A percentile compares a stretch with the other conserved stretches of the same genome.
Conservation (phyloP, 2,329 filamentous ascomycete genomes). For the Fusarium sp. region DNA sequence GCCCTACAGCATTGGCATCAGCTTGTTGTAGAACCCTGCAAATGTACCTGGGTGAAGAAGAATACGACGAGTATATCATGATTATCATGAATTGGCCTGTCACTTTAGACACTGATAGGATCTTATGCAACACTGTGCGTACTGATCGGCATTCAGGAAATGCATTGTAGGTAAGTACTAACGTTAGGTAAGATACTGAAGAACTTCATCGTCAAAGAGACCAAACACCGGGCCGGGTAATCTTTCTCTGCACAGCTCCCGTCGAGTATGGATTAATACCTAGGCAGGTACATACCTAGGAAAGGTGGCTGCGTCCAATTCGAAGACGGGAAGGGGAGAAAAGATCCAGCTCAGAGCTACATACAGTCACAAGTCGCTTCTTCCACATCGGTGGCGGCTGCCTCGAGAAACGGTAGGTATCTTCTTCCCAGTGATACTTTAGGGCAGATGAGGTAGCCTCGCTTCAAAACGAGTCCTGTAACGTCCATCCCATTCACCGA, state of each 20-base stretch:
- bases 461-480: not conserved
- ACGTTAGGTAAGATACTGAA: not conserved
- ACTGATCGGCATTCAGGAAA: not conserved
- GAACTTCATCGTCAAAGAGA: not conserved
- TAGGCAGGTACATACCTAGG: not conserved
- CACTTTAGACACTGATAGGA: not conserved
- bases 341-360: not conserved
- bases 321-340: not conserved
- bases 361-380: not conserved
- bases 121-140: not conserved
- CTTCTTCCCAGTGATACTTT: no score
- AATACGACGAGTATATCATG: not conserved
- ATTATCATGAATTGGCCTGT: conserved; percentile 11
- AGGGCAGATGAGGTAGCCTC: no score
- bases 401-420: not conserved
- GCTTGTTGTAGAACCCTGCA: conserved; percentile 16
- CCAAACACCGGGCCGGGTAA: not conserved
- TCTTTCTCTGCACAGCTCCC: not conserved
- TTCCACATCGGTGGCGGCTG: not conserved
- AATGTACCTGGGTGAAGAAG: not conserved
- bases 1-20: conserved; percentile 31
- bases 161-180: not conserved
- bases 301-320: not conserved
- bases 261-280: not conserved
- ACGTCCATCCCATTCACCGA: not conserved